Conservation (phyloP, 495 filamentous ascomycete genomes). For the Annulohypoxylon nitens region DNA sequence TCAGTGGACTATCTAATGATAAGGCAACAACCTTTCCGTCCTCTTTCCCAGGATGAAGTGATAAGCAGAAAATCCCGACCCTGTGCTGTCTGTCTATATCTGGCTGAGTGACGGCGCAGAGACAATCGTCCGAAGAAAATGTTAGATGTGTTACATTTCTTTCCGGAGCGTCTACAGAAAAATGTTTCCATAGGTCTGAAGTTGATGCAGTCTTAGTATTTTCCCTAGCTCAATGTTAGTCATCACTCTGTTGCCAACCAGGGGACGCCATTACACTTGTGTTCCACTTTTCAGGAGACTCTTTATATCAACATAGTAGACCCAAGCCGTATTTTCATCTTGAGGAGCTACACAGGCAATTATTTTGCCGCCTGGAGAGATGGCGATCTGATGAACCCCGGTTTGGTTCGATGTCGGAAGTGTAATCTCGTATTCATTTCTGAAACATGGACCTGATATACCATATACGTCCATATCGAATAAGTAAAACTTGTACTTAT, state of each 20-base stretch:
- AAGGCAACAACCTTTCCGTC: not conserved
- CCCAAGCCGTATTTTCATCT: not conserved
- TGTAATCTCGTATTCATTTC: constrained; percentile 27
- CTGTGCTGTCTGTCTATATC: constrained; percentile 40
- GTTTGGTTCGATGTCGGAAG: constrained; percentile 2
- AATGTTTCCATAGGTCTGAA: constrained; percentile 11
- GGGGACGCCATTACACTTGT: not conserved
- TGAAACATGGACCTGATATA: constrained; percentile 24
- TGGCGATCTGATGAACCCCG: constrained; percentile 41
- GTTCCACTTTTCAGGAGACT: not conserved
- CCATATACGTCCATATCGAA: constrained; percentile 36
- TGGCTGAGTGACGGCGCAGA: constrained; percentile 50
- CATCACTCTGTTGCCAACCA: not conserved
- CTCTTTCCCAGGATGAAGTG: not conserved
- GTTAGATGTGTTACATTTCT: constrained; percentile 45
- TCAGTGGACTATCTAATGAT: constrained; percentile 9
- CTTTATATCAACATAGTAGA: constrained; percentile 18
- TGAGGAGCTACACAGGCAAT: constrained; percentile 39
- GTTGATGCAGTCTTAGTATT: constrained; percentile 14
- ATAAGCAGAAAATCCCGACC: constrained; percentile 24
- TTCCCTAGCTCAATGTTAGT: not conserved
- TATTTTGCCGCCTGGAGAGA: constrained; percentile 49
- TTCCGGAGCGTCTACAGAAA: constrained; percentile 42
- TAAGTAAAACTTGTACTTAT: constrained; percentile 29
- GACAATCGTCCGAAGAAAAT: constrained; percentile 43